Evolutionary conservation across 2,329 filamentous ascomycete genomes (phyloP), one percentile per base, ranked within the genome.

Genomic region (Hawksworthiomyces lignivorus): DNA sequence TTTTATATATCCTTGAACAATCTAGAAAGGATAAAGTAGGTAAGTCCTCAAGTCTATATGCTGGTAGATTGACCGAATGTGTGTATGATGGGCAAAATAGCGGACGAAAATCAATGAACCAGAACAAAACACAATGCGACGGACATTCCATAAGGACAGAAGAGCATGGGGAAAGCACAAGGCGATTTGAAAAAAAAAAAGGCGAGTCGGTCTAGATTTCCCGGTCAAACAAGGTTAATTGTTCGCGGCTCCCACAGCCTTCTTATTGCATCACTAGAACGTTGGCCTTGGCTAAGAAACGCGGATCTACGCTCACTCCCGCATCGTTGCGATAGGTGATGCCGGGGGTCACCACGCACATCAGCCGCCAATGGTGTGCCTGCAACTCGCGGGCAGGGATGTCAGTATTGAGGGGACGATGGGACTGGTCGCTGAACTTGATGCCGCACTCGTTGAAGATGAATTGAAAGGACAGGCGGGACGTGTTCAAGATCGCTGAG

Each of bases 261-360:
- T 26, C 12, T 26, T 36, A 53, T 32, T 48, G 49, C 68, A 72
- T 72, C 53, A 69, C 63, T 45, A 73, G 55, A 3, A 73, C 70
- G 43, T 71, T 67, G 2, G 68, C 63, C 54, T 68, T 57, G 29
- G 63, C 55, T 18, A 73, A 58, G 7, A 64, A 65, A 42, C 65
- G 67, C 2, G 66, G 62, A 20, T 64, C 61, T 34, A 72, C 66
- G 41, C 62, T 65, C 33, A 56, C 52, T 12, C 67, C 69, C 2
- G 59, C 65, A 28, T 77, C 72, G 48, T 75, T 72, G 24, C 72
- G 64, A 50, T 73, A 66, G 2, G 71, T 75, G 34, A 77, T 65
- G 8, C 70, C 65, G 1, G 74, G 74, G 0, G 73, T 75, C 5
- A 73, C 68, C 21, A 73, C 69, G 2, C 76, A 61, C 40, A 69